These are phyloP conservation scores for Polytrichum formosum DNA, from an alignment of 225 moss, liverwort and hornwort species.

Conservation along the genomic window DNA sequence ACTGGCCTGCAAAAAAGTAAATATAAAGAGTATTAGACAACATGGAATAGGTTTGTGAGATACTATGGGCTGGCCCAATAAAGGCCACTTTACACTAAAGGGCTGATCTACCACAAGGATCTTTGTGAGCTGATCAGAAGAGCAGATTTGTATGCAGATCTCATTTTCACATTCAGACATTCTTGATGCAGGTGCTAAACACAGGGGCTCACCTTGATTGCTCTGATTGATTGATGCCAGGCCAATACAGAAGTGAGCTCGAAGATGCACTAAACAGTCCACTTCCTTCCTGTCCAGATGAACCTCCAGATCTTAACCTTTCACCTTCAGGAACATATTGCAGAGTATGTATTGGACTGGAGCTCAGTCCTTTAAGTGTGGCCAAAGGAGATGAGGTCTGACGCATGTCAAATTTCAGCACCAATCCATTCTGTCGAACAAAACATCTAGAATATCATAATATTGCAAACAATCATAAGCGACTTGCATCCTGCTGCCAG, in stretches of 20 bases:
- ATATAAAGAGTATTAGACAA: not conserved
- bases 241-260: slow-evolving; percentile 60
- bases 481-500: too few species aligned
- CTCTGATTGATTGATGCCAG: slow-evolving; percentile 36
- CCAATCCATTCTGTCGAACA: slow-evolving; percentile 66
- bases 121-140: too few species aligned
- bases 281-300: slow-evolving; percentile 19
- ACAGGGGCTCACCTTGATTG: slow-evolving; percentile 31
- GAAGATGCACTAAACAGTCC: slow-evolving; percentile 74
- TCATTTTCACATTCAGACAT: too few species aligned
- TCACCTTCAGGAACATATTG: slow-evolving; percentile 50
- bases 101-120: too few species aligned
- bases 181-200: too few species aligned
- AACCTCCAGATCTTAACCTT: slow-evolving; percentile 14
- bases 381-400: slow-evolving; percentile 69
- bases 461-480: too few species aligned
- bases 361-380: slow-evolving; percentile 45
- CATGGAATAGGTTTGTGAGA: too few species aligned
- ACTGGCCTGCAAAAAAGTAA: slow-evolving; percentile 42
- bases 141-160: too few species aligned
- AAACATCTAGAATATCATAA: not conserved
- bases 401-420: slow-evolving; percentile 68
- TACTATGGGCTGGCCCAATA: too few species aligned
- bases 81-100: too few species aligned
- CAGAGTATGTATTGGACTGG: slow-evolving; percentile 69